Evolutionary conservation across 805 yeast genomes (phyloP).

Genomic region (Metschnikowia lunata): DNA sequence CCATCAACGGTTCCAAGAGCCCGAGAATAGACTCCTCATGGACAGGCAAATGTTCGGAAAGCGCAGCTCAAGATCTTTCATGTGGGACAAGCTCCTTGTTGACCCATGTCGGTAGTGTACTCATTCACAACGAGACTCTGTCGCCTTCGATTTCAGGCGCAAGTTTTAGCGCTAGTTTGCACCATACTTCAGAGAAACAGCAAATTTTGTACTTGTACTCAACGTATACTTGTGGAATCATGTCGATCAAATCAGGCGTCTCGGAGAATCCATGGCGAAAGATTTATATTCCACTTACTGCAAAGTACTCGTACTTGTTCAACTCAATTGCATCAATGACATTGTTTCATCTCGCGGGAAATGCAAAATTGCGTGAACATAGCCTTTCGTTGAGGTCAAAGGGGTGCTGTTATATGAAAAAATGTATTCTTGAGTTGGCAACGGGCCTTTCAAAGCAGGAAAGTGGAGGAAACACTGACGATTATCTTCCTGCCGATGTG

Average conservation of each 20-base stretch:
- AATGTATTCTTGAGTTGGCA: conserved; percentile 55
- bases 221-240: conserved; percentile 39
- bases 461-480: conserved; percentile 18
- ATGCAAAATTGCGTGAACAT: conserved; percentile 36
- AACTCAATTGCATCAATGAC: conserved; percentile 68
- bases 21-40: neutral
- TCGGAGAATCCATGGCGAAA: conserved; percentile 67
- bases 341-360: conserved; percentile 48
- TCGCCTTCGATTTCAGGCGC: conserved; percentile 10
- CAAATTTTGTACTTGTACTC: conserved; percentile 34
- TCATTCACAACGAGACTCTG: conserved; percentile 8
- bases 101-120: conserved; percentile 8
- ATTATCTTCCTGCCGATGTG: conserved; percentile 51
- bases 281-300: conserved; percentile 51
- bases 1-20: neutral
- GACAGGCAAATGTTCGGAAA: neutral
- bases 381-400: conserved; percentile 41
- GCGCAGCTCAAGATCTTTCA: neutral
- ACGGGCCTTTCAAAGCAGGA: conserved; percentile 42
- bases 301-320: conserved; percentile 51
- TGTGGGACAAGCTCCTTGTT: neutral
- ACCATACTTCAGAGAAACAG: conserved; percentile 30
- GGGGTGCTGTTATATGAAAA: conserved; percentile 56
- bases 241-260: conserved; percentile 63
- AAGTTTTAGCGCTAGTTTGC: conserved; percentile 11